These are phyloP conservation scores for Spergularia bocconei DNA, from an alignment of 148 eudicot species.

Conservation along the genomic window DNA sequence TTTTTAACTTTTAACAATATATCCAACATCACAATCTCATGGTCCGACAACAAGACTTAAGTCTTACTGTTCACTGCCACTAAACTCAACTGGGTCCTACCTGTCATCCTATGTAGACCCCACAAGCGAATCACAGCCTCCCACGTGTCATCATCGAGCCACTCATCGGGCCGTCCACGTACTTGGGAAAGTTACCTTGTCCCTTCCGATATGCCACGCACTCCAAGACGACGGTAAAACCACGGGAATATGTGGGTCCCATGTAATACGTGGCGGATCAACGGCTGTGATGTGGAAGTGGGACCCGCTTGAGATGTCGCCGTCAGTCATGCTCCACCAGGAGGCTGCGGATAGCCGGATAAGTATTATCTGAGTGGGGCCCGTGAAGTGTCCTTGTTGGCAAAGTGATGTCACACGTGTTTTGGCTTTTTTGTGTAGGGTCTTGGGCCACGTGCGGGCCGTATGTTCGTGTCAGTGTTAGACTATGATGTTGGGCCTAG, in stretches of 20 bases:
- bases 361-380: not conserved
- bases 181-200: constrained; percentile 18
- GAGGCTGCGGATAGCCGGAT: constrained; percentile 18
- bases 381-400: not conserved
- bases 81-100: not conserved
- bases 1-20: too few relatives aligned
- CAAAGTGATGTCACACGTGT: constrained; percentile 6
- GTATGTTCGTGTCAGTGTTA: not conserved
- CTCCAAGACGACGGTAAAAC: not conserved
- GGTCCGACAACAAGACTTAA: not conserved
- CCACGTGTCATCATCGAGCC: not conserved
- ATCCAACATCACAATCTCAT: not conserved
- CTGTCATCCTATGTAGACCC: not conserved
- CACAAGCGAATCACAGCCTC: not conserved
- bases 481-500: too few relatives aligned
- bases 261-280: constrained; percentile 10
- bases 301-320: not conserved
- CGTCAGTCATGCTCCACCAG: not conserved
- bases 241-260: not conserved
- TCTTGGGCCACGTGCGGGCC: not conserved
- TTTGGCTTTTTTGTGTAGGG: not conserved
- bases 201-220: not conserved
- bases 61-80: not conserved
- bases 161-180: constrained; percentile 19
- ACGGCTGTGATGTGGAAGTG: not conserved